Evolutionary conservation across 495 filamentous ascomycete genomes (phyloP).

Genomic region (Geopyxis carbonaria): DNA sequence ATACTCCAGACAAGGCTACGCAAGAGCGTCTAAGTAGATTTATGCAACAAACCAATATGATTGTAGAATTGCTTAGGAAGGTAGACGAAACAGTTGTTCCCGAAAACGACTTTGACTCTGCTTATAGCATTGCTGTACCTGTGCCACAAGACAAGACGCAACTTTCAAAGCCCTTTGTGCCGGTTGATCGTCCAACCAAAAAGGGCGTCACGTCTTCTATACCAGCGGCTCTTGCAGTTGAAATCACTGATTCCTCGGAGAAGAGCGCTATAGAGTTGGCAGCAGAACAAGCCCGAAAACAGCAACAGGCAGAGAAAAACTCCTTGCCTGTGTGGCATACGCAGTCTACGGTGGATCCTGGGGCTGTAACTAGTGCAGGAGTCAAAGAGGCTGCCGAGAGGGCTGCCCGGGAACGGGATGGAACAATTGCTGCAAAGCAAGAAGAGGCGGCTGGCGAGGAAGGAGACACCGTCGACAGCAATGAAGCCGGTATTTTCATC

Average conservation of each 20-base stretch:
- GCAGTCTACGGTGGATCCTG: conserved; percentile 53
- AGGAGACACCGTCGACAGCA: conserved; percentile 35
- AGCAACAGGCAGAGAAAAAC: conserved; percentile 64
- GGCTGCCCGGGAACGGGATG: conserved; percentile 20
- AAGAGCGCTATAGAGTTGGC: conserved; percentile 57
- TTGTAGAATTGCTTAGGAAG: conserved; percentile 68
- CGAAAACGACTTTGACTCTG: conserved; percentile 69
- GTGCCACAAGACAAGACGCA: conserved; percentile 47
- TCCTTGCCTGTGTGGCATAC: conserved; percentile 79
- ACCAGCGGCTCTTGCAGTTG: conserved; percentile 59
- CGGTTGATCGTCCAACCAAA: conserved; percentile 32
- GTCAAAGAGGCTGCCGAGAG: conserved; percentile 26
- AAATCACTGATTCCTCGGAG: conserved; percentile 54
- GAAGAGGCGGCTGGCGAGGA: conserved; percentile 32
- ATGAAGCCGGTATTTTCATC: conserved; percentile 30
- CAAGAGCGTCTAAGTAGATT: conserved; percentile 78
- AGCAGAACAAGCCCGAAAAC: conserved; percentile 55
- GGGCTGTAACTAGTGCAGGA: conserved; percentile 23
- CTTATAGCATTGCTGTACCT: conserved; percentile 41
- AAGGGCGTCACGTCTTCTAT: conserved; percentile 53
- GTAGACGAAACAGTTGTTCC: conserved; percentile 74
- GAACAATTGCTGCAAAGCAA: no score
- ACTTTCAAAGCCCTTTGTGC: conserved; percentile 36
- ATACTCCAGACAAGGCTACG: conserved; percentile 41
- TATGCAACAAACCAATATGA: conserved; percentile 69